Percentiles rank a stretch among this genome's conserved stretches.
Evolutionary conservation across 805 yeast species (phyloP).

Genomic region (Candida pseudoglaebosa): DNA sequence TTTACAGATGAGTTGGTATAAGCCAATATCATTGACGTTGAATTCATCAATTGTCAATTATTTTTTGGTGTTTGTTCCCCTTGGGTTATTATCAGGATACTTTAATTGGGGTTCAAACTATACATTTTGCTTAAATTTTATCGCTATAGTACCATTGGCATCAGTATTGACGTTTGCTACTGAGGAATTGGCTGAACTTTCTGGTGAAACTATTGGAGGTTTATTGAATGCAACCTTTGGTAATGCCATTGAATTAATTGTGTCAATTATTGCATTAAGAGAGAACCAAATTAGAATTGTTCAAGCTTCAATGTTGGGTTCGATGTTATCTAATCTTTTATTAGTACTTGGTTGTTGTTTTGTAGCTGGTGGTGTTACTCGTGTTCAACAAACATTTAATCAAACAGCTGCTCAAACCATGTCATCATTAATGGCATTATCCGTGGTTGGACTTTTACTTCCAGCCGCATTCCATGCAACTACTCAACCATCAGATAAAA

Average conservation of each 20-base stretch:
- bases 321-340: constrained; percentile 81
- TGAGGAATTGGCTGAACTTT: constrained; percentile 82
- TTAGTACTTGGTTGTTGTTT: constrained; percentile 95
- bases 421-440: constrained; percentile 89
- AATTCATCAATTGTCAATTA: constrained; percentile 71
- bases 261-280: constrained; percentile 81
- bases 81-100: constrained; percentile 74
- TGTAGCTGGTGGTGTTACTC: constrained; percentile 84
- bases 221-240: constrained; percentile 95
- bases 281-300: constrained; percentile 90
- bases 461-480: constrained; percentile 96
- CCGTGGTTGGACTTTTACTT: constrained; percentile 81
- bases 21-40: constrained; percentile 24
- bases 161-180: constrained; percentile 88
- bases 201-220: constrained; percentile 92
- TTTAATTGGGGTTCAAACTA: constrained; percentile 50
- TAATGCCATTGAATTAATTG: constrained; percentile 95
- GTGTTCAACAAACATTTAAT: constrained; percentile 83
- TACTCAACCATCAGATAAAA: constrained; percentile 46
- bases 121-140: constrained; percentile 71
- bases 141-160: constrained; percentile 91
- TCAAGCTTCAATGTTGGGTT: constrained; percentile 96
- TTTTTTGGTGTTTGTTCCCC: constrained; percentile 78
- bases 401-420: constrained; percentile 98
- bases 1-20: constrained; percentile 2